Base-by-base conservation (phyloP, 108 stramenopile genomes). In the Fragilariopsis cylindrus region DNA sequence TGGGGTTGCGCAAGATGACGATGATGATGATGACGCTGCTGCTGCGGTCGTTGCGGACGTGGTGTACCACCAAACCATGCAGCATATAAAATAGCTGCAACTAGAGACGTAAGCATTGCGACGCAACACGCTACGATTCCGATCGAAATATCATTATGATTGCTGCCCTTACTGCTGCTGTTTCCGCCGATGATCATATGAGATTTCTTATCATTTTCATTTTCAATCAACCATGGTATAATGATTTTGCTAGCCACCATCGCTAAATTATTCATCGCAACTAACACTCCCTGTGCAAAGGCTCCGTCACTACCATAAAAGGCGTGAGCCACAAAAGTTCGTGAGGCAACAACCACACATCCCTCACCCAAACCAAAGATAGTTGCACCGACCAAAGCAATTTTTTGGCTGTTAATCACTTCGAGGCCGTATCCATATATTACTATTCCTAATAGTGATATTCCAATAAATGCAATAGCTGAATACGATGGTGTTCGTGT, bases 291-390 rank as follows among this genome's bases (percentile, higher is more conserved):
- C 62, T 63, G 62, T 41, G 62, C 62, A 45, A 63, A 63, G 39
- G 62, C 62, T 63, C 62, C 62, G n/a, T 63, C 62, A 45, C 62
- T 63, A 45, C 62, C 62, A 45, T 43, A 63, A 47, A 63, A 63
- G 58, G 62, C 62, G 43, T 63, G 62, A n/a, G 62, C 62, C 40
- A 63, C 62, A 63, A 63, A 63, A 8, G 62, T 63, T 44, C 62
- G 62, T 44, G 62, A 63, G 62, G 62, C 62, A 12, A 63, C 62
- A 9, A 63, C 62, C 9, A 63, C 62, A 41, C 62, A 63, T n/a
- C 62, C 62, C 43, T 63, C 62, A 44, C 62, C 42, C 43, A 63
- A n/a, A 43, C 62, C 62, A 63, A 63, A 63, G 11, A 63, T 45
- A n/a, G 62, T 63, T 4, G 62, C 62, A 63, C 62, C 62, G 39